Conservation (phyloP, 2,329 filamentous ascomycete species). For the Penicillium sp. region DNA sequence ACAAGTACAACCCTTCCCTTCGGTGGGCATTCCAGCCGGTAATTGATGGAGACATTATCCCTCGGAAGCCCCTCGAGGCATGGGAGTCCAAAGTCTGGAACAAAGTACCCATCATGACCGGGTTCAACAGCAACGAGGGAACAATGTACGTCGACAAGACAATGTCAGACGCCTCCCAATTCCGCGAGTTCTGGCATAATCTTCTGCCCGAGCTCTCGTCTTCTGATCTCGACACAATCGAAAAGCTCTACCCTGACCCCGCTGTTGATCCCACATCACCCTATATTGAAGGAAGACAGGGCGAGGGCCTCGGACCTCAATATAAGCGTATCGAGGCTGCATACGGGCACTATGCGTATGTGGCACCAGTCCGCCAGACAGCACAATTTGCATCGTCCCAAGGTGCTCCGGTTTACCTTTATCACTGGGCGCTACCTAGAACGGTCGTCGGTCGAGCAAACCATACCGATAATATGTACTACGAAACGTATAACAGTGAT, state of each 20-base stretch:
- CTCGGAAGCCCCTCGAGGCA: constrained; percentile 50
- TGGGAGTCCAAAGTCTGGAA: constrained; percentile 49
- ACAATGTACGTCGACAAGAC: constrained; percentile 52
- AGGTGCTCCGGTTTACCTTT: constrained; percentile 41
- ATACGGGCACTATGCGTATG: constrained; percentile 45
- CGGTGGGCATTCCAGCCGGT: constrained; percentile 60
- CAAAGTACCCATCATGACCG: constrained; percentile 56
- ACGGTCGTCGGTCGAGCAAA: constrained; percentile 40
- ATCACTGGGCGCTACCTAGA: constrained; percentile 47
- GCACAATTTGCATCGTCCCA: constrained; percentile 32
- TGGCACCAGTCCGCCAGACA: constrained; percentile 43
- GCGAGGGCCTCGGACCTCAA: constrained; percentile 38
- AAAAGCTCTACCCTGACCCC: constrained; percentile 57
- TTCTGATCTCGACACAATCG: constrained; percentile 48
- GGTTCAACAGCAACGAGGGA: constrained; percentile 64
- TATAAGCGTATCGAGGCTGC: constrained; percentile 46
- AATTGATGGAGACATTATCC: constrained; percentile 55
- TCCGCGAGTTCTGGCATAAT: constrained; percentile 52
- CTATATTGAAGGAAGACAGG: constrained; percentile 19
- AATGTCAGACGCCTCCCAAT: constrained; percentile 44
- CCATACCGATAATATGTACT: constrained; percentile 44
- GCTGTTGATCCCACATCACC: constrained; percentile 27
- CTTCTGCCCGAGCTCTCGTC: constrained; percentile 52
- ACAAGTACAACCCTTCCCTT: constrained; percentile 41
- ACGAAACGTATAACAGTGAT: constrained; percentile 38